Conservation (phyloP, 306 rosid species). For the Sesbania bispinosa region DNA sequence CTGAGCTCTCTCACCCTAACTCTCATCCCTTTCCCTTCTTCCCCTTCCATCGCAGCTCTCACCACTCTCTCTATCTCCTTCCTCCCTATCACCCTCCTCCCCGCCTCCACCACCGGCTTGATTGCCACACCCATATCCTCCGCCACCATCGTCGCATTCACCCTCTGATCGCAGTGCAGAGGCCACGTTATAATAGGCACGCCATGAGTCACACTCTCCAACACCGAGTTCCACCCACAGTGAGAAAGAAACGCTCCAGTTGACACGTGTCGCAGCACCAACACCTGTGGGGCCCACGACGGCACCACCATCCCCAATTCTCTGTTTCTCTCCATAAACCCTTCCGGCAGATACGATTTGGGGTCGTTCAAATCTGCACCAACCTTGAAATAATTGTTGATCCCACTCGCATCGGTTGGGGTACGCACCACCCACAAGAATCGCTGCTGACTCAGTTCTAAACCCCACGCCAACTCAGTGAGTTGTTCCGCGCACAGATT, state of each 20-base stretch:
- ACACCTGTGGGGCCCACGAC: constrained; percentile 42
- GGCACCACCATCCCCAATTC: constrained; percentile 26
- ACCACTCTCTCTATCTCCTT: constrained; percentile 38
- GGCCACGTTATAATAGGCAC: constrained; percentile 59
- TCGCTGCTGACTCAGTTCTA: constrained; percentile 37
- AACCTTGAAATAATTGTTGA: constrained; percentile 25
- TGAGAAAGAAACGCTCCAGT: constrained; percentile 45
- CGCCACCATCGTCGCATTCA: constrained; percentile 39
- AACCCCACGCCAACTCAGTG: constrained; percentile 44
- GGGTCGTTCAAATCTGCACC: constrained; percentile 12
- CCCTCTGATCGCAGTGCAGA: constrained; percentile 51
- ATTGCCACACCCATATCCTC: constrained; percentile 32
- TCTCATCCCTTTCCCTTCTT: constrained; percentile 31
- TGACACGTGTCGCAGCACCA: constrained; percentile 27
- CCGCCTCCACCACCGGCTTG: not conserved
- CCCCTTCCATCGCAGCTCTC: constrained; percentile 30
- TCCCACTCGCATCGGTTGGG: not conserved
- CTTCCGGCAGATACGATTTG: constrained; percentile 33
- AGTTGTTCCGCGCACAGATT: constrained; percentile 17
- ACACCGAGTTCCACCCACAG: constrained; percentile 56
- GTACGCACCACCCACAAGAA: constrained; percentile 41
- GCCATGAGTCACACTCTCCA: constrained; percentile 43
- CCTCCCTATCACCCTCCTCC: constrained; percentile 13
- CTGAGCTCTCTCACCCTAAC: not conserved
- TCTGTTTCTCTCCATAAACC: constrained; percentile 34